Conservation (phyloP, 2,329 filamentous ascomycete genomes). For the Lachnellula cervina region DNA sequence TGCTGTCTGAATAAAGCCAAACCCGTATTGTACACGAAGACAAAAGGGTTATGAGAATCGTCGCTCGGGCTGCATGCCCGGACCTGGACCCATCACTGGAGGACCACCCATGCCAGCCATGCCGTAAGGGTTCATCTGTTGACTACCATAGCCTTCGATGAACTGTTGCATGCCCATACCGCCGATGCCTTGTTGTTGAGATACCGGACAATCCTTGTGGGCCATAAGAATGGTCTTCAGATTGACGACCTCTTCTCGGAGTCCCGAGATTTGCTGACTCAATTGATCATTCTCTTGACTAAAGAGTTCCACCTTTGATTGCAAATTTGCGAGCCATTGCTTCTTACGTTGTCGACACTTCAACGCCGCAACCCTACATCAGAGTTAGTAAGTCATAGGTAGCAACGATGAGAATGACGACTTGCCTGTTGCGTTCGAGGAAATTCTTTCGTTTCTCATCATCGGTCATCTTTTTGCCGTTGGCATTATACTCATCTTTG, state of each 20-base stretch:
- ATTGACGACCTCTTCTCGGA: slow-evolving; percentile 90
- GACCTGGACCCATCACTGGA: slow-evolving; percentile 19
- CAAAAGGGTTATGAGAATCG: slow-evolving; percentile 17
- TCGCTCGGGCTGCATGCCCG: slow-evolving; percentile 11
- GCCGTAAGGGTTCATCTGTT: slow-evolving; percentile 25
- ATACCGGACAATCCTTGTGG: slow-evolving; percentile 94
- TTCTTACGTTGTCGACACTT: slow-evolving; percentile 99
- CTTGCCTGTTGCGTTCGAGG: slow-evolving; percentile 88
- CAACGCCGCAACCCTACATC: slow-evolving; percentile 79
- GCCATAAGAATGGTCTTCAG: slow-evolving; percentile 88
- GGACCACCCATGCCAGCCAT: slow-evolving; percentile 20
- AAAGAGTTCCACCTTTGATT: slow-evolving; percentile 90
- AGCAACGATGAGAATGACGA: neutral
- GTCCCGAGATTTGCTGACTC: slow-evolving; percentile 72
- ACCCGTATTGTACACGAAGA: slow-evolving; percentile 4
- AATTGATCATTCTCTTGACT: slow-evolving; percentile 87
- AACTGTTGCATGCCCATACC: slow-evolving; percentile 43
- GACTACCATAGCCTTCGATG: slow-evolving; percentile 19
- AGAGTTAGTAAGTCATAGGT: slow-evolving; percentile 13
- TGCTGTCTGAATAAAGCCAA: neutral
- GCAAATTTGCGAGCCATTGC: slow-evolving; percentile 94
- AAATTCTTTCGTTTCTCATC: slow-evolving; percentile 99
- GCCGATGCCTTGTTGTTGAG: slow-evolving; percentile 69
- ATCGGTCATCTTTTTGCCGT: slow-evolving; percentile 87
- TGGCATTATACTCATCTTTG: slow-evolving; percentile 53